Evolutionary conservation across 2,329 filamentous ascomycete species (phyloP).

Genomic region (Colletotrichum sp.): DNA sequence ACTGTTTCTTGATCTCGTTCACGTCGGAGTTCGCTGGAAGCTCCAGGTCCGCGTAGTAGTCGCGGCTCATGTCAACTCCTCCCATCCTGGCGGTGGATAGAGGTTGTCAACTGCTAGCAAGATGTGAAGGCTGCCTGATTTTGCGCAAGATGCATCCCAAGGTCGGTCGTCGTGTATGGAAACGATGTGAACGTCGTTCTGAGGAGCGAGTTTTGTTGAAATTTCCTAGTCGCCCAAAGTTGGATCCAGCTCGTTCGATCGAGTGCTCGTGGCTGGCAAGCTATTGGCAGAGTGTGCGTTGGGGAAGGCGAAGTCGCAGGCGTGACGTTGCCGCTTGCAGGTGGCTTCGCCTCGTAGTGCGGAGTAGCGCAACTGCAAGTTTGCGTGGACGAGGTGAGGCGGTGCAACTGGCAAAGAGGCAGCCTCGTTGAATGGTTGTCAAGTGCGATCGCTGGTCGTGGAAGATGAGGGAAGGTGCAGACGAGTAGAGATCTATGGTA

Average conservation of each 20-base stretch:
- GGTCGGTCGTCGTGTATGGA: background rate
- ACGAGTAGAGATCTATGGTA: background rate
- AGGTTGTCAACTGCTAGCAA: background rate
- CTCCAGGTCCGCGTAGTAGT: slow-evolving; percentile 88
- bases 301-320: background rate
- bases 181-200: background rate
- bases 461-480: background rate
- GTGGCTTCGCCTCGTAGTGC: background rate
- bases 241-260: background rate
- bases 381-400: background rate
- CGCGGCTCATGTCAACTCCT: slow-evolving; percentile 70
- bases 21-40: slow-evolving; percentile 70
- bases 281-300: background rate
- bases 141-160: slow-evolving; percentile 4
- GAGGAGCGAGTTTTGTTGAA: background rate
- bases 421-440: background rate
- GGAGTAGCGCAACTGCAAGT: background rate
- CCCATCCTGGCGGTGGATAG: slow-evolving; percentile 58
- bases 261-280: background rate
- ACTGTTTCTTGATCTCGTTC: slow-evolving; percentile 85
- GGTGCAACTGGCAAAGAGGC: background rate
- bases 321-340: background rate
- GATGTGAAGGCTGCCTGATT: background rate
- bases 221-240: background rate
- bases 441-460: background rate